Conservation (phyloP, 441 rosid genomes). For the Mallotus japonicus region DNA sequence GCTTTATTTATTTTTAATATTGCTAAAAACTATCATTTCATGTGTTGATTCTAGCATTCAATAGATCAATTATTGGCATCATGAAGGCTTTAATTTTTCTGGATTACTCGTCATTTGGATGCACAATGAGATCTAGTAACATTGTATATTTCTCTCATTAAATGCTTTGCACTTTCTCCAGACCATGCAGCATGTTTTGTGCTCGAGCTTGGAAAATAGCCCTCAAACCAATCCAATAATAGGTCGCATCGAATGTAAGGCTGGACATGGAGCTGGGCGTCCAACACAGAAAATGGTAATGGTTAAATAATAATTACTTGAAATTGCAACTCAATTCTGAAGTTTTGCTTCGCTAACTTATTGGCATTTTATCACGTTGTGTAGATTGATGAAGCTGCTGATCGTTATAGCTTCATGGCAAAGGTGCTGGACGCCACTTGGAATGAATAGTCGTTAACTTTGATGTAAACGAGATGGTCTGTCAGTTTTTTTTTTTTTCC, state of each 20-base stretch:
- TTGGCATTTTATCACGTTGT: neutral
- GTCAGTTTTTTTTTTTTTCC: too few species aligned
- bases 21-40: too few species aligned
- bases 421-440: slow-evolving; percentile 71
- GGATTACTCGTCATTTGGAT: too few species aligned
- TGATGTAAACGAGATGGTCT: too few species aligned
- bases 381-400: slow-evolving; percentile 87
- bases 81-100: too few species aligned
- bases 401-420: slow-evolving; percentile 85
- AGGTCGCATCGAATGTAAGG: slow-evolving; percentile 86
- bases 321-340: neutral
- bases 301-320: neutral
- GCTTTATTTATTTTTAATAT: too few species aligned
- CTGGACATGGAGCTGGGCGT: slow-evolving; percentile 93
- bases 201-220: slow-evolving; percentile 83
- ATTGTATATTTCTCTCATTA: neutral
- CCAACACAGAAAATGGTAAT: slow-evolving; percentile 82
- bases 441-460: slow-evolving; percentile 42
- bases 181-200: slow-evolving; percentile 77
- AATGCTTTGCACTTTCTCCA: slow-evolving; percentile 25
- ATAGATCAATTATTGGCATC: too few species aligned
- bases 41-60: too few species aligned
- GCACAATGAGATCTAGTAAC: neutral
- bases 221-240: slow-evolving; percentile 85
- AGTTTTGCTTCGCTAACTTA: neutral